Conservation (phyloP, 2,329 filamentous ascomycete species). For the Pseudopithomyces maydicus region DNA sequence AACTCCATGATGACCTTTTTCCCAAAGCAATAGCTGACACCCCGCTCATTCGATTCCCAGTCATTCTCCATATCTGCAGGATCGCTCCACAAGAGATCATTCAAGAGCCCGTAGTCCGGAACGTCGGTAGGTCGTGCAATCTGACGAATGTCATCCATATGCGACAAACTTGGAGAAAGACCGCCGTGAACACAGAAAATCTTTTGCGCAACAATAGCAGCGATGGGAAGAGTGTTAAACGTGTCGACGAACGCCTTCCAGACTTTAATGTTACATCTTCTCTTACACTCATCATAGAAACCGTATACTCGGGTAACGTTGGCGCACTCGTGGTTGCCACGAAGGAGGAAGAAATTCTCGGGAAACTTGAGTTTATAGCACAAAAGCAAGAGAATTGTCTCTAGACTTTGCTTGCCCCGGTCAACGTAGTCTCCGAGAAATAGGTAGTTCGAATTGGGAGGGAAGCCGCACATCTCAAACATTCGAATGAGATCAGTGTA, state of each 20-base stretch:
- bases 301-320: slow-evolving; percentile 96
- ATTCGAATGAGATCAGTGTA: slow-evolving; percentile 95
- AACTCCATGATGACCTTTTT: slow-evolving; percentile 99
- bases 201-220: slow-evolving; percentile 94
- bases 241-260: slow-evolving; percentile 99
- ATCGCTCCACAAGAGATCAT: slow-evolving; percentile 96
- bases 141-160: slow-evolving; percentile 98
- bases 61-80: slow-evolving; percentile 97
- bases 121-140: slow-evolving; percentile 96
- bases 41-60: slow-evolving; percentile 96
- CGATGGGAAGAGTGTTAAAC: slow-evolving; percentile 94
- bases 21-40: slow-evolving; percentile 97
- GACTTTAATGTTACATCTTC: slow-evolving; percentile 92
- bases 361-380: slow-evolving; percentile 98
- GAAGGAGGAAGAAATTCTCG: slow-evolving; percentile 94
- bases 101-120: slow-evolving; percentile 92
- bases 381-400: slow-evolving; percentile 88
- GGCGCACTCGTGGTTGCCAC: slow-evolving; percentile 95
- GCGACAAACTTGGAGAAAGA: slow-evolving; percentile 84
- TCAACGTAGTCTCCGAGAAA: slow-evolving; percentile 98
- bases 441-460: slow-evolving; percentile 87
- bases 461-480: slow-evolving; percentile 99
- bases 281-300: slow-evolving; percentile 98
- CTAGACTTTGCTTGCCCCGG: slow-evolving; percentile 91
- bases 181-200: slow-evolving; percentile 98